Percentiles rank a stretch among this genome's conserved stretches.
Conservation (phyloP, 768 basidiomycete genomes). For the Suillus discolor region DNA sequence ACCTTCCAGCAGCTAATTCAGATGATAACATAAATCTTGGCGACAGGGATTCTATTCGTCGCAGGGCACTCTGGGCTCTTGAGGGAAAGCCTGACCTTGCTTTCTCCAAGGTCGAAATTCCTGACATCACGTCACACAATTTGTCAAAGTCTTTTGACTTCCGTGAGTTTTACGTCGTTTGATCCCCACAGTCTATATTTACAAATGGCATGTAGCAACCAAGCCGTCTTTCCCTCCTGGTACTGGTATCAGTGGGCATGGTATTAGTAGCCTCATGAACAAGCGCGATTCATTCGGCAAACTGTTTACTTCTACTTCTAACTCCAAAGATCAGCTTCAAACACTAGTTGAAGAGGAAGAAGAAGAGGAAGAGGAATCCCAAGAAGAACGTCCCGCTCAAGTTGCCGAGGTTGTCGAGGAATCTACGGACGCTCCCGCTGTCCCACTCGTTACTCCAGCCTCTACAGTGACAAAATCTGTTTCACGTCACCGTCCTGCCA, state of each 20-base stretch:
- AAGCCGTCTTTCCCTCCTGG: constrained; percentile 62
- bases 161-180: constrained; percentile 47
- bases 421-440: constrained; percentile 24
- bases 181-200: constrained; percentile 1
- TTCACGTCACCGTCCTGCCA: constrained; percentile 64
- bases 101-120: constrained; percentile 81
- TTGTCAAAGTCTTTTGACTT: constrained; percentile 65
- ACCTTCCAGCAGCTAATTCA: constrained; percentile 58
- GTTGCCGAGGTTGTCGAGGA: constrained; percentile 21
- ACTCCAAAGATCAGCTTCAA: constrained; percentile 74
- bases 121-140: constrained; percentile 67
- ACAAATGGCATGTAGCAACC: constrained; percentile 42
- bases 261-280: constrained; percentile 45
- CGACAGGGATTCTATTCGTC: constrained; percentile 78
- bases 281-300: constrained; percentile 86
- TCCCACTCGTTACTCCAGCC: constrained; percentile 32
- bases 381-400: constrained; percentile 16
- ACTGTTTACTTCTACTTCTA: constrained; percentile 58
- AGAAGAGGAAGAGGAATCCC: constrained; percentile 50
- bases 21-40: constrained; percentile 72
- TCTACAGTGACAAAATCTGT: constrained; percentile 39
- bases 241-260: constrained; percentile 42
- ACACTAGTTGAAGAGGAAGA: constrained; percentile 87
- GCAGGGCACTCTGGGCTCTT: constrained; percentile 82
- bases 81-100: constrained; percentile 79